These are phyloP conservation scores for Diaporthe sp. DNA, from an alignment of 2,329 filamentous ascomycete species.

Conservation along the genomic window DNA sequence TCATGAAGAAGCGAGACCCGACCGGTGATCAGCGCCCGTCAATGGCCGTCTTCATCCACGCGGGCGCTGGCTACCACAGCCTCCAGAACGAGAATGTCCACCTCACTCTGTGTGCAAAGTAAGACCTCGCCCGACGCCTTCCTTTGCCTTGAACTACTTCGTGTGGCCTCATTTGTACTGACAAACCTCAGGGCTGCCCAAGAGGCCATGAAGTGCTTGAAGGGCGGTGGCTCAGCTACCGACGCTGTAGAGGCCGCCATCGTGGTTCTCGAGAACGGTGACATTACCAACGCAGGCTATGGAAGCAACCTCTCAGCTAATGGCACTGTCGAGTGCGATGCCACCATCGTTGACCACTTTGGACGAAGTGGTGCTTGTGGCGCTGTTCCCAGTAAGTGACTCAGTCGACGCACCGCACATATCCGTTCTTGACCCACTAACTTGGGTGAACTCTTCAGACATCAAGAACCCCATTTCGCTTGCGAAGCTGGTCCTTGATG, in stretches of 20 bases:
- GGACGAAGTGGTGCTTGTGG: conserved; percentile 95
- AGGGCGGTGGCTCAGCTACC: conserved; percentile 81
- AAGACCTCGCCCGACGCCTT: conserved; percentile 55
- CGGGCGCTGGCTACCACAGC: conserved; percentile 95
- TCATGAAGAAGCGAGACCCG: conserved; percentile 23
- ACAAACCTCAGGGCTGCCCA: conserved; percentile 77
- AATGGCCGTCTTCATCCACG: conserved; percentile 90
- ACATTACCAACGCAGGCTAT: conserved; percentile 96
- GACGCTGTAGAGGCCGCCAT: conserved; percentile 94
- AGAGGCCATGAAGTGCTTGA: conserved; percentile 85
- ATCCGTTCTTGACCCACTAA: neutral
- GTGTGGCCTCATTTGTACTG: conserved; percentile 2
- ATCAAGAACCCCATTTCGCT: conserved; percentile 93
- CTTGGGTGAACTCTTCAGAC: conserved; percentile 64
- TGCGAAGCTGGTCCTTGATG: conserved; percentile 85
- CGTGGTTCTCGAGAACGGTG: conserved; percentile 88
- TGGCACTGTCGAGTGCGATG: conserved; percentile 93
- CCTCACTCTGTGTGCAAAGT: conserved; percentile 90
- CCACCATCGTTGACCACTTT: conserved; percentile 89
- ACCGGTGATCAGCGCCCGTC: conserved; percentile 5
- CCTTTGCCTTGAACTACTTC: neutral
- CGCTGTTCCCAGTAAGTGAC: conserved; percentile 83
- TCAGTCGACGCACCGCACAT: neutral
- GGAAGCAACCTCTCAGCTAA: conserved; percentile 95
- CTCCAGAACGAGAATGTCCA: conserved; percentile 87